These are phyloP conservation scores for Plasmodium malariae DNA, from an alignment of 169 alveolate genomes.

Conservation along the genomic window DNA sequence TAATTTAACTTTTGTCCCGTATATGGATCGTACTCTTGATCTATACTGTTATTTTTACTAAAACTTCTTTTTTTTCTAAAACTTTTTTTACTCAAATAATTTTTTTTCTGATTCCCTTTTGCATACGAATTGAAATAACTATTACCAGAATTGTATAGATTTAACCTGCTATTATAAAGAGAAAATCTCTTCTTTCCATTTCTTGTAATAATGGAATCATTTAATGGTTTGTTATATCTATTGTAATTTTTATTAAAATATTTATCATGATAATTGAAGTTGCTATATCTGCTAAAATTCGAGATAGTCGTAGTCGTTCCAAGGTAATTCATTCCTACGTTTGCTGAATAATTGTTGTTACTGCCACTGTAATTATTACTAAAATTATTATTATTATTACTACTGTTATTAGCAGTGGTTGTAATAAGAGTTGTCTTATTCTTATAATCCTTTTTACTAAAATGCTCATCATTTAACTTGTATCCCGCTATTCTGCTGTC, in stretches of 20 bases:
- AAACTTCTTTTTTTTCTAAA: conserved; percentile 29
- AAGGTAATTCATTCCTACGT: not conserved
- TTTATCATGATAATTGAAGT: conserved; percentile 59
- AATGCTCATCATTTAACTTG: conserved; percentile 29
- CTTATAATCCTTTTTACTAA: conserved; percentile 41
- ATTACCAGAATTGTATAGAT: conserved; percentile 30
- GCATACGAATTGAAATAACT: conserved; percentile 6
- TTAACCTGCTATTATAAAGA: conserved; percentile 8
- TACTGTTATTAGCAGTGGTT: conserved; percentile 1
- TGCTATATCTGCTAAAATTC: conserved; percentile 48
- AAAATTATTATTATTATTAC: conserved; percentile 51
- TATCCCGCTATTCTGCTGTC: conserved; percentile 31
- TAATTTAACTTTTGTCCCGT: conserved; percentile 39
- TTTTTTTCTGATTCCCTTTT: conserved; percentile 42
- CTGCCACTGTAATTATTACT: conserved; percentile 47
- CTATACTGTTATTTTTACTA: conserved; percentile 56
- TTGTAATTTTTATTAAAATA: conserved; percentile 67
- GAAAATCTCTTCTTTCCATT: conserved; percentile 37
- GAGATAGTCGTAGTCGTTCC: conserved; percentile 2
- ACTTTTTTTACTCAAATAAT: conserved; percentile 21
- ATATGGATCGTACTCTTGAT: conserved; percentile 51
- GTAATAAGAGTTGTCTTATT: not conserved
- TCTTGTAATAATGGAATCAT: conserved; percentile 13
- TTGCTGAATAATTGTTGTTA: no score
- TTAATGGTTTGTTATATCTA: conserved; percentile 45